phyloP scores from a whole-genome alignment of 1,284 basidiomycete species.

The Ustilago esculenta region DNA sequence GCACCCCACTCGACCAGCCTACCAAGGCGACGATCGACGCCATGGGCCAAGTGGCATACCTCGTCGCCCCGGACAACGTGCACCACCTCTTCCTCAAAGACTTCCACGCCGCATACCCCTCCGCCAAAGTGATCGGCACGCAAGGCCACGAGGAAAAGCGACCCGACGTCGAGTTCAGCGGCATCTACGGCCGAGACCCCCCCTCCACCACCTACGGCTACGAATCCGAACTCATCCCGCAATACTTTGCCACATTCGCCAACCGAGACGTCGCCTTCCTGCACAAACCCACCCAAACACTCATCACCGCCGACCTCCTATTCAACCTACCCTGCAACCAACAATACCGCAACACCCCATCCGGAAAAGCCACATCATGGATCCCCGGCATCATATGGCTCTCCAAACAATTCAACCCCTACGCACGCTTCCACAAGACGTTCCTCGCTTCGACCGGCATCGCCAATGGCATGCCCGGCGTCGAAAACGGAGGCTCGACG shows the following conservation, averaged over 20 bases:
- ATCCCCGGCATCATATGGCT: slow-evolving; percentile 53
- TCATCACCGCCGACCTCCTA: slow-evolving; percentile 87
- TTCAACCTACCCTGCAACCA: slow-evolving; percentile 88
- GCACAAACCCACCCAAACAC: slow-evolving; percentile 79
- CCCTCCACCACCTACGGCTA: slow-evolving; percentile 47
- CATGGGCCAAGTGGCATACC: slow-evolving; percentile 76
- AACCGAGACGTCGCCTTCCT: slow-evolving; percentile 91
- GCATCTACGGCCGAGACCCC: slow-evolving; percentile 55
- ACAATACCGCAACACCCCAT: slow-evolving; percentile 70
- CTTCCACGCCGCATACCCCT: slow-evolving; percentile 51
- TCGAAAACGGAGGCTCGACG: slow-evolving; percentile 65
- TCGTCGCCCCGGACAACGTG: slow-evolving; percentile 70
- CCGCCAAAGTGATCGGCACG: slow-evolving; percentile 68
- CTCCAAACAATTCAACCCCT: slow-evolving; percentile 43
- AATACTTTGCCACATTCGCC: slow-evolving; percentile 80
- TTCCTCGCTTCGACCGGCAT: slow-evolving; percentile 50
- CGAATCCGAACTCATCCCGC: slow-evolving; percentile 46
- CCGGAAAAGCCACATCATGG: slow-evolving; percentile 42
- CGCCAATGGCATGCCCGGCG: slow-evolving; percentile 30
- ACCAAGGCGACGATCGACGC: slow-evolving; percentile 78
- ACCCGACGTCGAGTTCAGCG: slow-evolving; percentile 68
- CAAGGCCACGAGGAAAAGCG: slow-evolving; percentile 68
- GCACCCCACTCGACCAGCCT: slow-evolving; percentile 76
- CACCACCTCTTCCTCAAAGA: slow-evolving; percentile 69
- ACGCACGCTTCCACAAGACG: slow-evolving; percentile 36